phyloP scores from a whole-genome alignment of 768 basidiomycete species.

The Nidularia sp. region DNA sequence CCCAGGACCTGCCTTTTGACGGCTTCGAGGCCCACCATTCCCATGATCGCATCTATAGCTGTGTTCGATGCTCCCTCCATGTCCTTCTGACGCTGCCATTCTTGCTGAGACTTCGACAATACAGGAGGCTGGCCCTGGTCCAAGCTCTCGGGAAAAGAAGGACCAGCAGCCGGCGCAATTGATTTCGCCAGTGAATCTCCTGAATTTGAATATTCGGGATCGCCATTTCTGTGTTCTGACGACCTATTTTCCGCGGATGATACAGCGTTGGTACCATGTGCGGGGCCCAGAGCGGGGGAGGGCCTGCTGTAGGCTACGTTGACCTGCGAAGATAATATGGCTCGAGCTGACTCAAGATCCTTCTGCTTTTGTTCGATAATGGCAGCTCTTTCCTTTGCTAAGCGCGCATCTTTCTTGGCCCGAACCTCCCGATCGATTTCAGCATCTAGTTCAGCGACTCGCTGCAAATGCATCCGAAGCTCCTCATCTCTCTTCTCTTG shows the following conservation, averaged over 20 bases:
- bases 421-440: conserved; percentile 38
- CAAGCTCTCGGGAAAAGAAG: too few relatives aligned
- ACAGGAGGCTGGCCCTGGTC: not conserved
- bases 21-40: conserved; percentile 62
- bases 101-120: conserved; percentile 31
- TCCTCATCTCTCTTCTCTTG: conserved; percentile 43
- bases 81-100: conserved; percentile 59
- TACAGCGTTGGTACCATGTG: too few relatives aligned
- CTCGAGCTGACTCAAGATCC: conserved; percentile 26
- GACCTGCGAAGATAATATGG: too few relatives aligned
- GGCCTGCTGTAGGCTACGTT: too few relatives aligned
- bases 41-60: conserved; percentile 65
- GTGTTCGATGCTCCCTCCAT: conserved; percentile 46
- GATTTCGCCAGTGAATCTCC: too few relatives aligned
- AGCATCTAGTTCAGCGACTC: conserved; percentile 25
- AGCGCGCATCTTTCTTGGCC: conserved; percentile 30
- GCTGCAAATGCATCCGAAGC: conserved; percentile 32
- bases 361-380: conserved; percentile 35
- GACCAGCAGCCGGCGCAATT: too few relatives aligned
- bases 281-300: too few relatives aligned
- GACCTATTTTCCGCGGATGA: too few relatives aligned
- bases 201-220: too few relatives aligned
- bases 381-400: conserved; percentile 28
- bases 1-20: conserved; percentile 59
- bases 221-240: too few relatives aligned